Evolutionary conservation across 169 alveolate species (phyloP).

Genomic region (Cryptosporidium parvum): DNA sequence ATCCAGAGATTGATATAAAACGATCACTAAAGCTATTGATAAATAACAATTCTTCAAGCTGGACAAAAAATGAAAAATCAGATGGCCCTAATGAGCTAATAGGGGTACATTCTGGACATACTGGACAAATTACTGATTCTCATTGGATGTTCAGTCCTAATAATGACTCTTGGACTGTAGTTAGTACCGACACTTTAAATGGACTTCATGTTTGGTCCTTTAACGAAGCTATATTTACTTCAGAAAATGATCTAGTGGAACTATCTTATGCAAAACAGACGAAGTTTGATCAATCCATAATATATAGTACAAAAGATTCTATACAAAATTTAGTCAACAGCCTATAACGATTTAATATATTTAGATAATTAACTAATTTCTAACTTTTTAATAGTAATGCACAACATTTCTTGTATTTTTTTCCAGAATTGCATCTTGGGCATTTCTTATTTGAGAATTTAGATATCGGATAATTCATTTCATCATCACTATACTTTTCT

Average conservation of each 20-base stretch:
- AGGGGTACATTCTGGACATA: slow-evolving; percentile 70
- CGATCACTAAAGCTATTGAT: slow-evolving; percentile 8
- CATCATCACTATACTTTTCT: slow-evolving; percentile 57
- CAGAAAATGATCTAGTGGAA: slow-evolving; percentile 67
- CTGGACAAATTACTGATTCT: slow-evolving; percentile 51
- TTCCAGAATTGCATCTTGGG: slow-evolving; percentile 71
- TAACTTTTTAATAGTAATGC: slow-evolving; percentile 19
- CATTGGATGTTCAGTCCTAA: slow-evolving; percentile 74
- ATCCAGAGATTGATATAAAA: slow-evolving; percentile 11
- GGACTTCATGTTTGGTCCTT: slow-evolving; percentile 58
- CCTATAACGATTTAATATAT: neutral
- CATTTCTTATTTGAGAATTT: slow-evolving; percentile 67
- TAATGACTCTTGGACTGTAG: slow-evolving; percentile 64
- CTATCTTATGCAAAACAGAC: slow-evolving; percentile 46
- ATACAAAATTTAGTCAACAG: slow-evolving; percentile 37
- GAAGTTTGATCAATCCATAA: slow-evolving; percentile 2
- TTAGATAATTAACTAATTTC: neutral
- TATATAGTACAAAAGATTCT: slow-evolving; percentile 44
- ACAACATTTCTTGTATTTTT: slow-evolving; percentile 66
- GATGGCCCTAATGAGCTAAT: slow-evolving; percentile 65
- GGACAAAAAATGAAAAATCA: slow-evolving; percentile 29
- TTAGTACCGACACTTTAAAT: slow-evolving; percentile 55
- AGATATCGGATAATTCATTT: slow-evolving; percentile 66
- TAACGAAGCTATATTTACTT: slow-evolving; percentile 62
- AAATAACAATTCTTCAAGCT: neutral